Evolutionary conservation across 2,329 filamentous ascomycete genomes (phyloP), one percentile per base, ranked within the genome.

Genomic region (Talaromyces sp.): DNA sequence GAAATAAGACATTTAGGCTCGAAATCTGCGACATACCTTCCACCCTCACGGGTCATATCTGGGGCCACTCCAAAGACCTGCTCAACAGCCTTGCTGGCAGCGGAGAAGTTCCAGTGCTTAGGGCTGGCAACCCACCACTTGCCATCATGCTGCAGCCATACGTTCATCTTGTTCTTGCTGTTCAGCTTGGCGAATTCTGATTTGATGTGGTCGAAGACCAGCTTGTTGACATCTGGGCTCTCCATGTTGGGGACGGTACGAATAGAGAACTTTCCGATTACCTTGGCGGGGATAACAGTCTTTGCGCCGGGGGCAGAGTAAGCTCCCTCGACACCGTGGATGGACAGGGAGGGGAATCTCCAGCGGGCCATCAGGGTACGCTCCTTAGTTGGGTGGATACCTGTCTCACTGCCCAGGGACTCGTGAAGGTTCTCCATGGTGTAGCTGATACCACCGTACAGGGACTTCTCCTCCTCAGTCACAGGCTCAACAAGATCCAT

Each of bases 71-170:
- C 90, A 84, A 91, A 99, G 33, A 99, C 94, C 60, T 91, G 86
- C 80, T 97, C 88, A 30, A 94, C 91, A n/a, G 94, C 94, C 83
- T 96, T 97, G 69, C 88, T 86, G 13, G 94, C 94, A 22, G 93
- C 93, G 27, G 86, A 84, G 78, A 97, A 99, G 82, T 99, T 99
- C 91, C 94, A 97, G 82, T 99, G 93, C 78, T 96, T 94, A 27
- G 94, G 93, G 70, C 89, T 92, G 42, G 95, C 91, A 43, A 96
- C 91, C 94, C 94, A 99, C 94, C 94, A 99, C 78, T 97, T 97
- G 64, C 94, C 94, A 54, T 86, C 87, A 80, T 99, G 94, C 76
- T 93, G 87, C 53, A 92, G 82, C 70, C 82, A 86, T 48, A 91
- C 86, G 66, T 90, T 89, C 69, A 96, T 75, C 14, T 82, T 91